Evolutionary conservation across 2,329 filamentous ascomycete species (phyloP), one percentile per base, ranked within the genome.

Genomic region (Coniochaeta sp.): DNA sequence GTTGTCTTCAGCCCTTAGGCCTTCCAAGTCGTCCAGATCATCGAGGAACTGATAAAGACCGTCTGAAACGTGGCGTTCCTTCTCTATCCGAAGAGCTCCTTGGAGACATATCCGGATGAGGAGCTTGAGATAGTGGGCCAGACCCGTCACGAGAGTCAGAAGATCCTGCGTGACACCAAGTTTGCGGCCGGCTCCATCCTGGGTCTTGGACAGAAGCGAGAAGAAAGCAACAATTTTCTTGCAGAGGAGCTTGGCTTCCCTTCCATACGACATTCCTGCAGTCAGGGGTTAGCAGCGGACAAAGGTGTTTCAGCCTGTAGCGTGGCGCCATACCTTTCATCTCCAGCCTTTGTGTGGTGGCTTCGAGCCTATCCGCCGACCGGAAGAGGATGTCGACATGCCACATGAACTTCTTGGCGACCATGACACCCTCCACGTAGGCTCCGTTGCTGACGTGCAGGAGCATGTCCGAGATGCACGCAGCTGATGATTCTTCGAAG

Each of bases 181-280:
- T 65, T 96, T 94, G 53, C 89, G 81, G 32, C 89, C 84, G n/a
- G 87, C 89, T 8, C 85, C 89, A 63, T 96, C 91, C 65, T 97
- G 92, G 1, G 91, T 94, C 67, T 96, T 96, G 6, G 92, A 95
- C 8, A 99, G 77, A n/a, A 99, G 75, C 12, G 91, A 91, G 67
- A 99, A 99, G 75, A 99, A 99, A 24, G 92, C 89, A 6, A 99
- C 94, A 51, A 99, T 95, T 70, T 99, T 99, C 71, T 99, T 99
- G 76, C 94, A 99, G n/a, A 99, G 81, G 49, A 99, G 78, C 70
- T 99, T 99, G n/a, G 94, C 89, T 73, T 99, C 94, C 62, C 94
- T 85, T 16, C 88, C 87, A 65, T 97, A 99, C 9, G 91, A 89
- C 55, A 99, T 78, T 56, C 88, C 91, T 88, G 65, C 32, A 14